Evolutionary conservation across 2,329 filamentous ascomycete genomes (phyloP).

Genomic region (Thielaviopsis ethacetica): DNA sequence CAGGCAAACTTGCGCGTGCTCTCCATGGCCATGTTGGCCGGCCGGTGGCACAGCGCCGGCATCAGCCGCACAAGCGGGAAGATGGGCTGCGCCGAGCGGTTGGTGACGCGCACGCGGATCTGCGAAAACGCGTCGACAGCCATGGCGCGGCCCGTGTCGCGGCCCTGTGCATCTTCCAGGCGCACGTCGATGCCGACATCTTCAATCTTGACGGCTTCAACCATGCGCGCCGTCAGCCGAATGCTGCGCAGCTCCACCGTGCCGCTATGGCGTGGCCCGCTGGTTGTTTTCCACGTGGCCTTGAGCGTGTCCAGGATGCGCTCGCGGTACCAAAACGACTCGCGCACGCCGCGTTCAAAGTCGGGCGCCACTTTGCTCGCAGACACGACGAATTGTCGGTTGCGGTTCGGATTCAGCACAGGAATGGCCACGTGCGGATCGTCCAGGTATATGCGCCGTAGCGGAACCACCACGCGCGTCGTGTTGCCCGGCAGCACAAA

Average conservation of each 20-base stretch:
- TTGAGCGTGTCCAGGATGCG: slow-evolving; percentile 54
- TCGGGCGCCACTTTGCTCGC: slow-evolving; percentile 64
- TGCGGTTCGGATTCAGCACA: slow-evolving; percentile 61
- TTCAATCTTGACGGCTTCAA: slow-evolving; percentile 66
- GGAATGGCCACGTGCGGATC: slow-evolving; percentile 66
- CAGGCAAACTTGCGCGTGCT: slow-evolving; percentile 68
- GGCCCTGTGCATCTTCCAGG: slow-evolving; percentile 12
- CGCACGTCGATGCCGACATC: slow-evolving; percentile 48
- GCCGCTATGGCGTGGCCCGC: slow-evolving; percentile 39
- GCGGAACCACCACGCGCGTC: slow-evolving; percentile 56
- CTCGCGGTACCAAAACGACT: slow-evolving; percentile 86
- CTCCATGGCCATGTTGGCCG: slow-evolving; percentile 58
- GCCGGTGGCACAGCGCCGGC: slow-evolving; percentile 59
- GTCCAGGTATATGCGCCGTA: slow-evolving; percentile 60
- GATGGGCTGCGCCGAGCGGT: slow-evolving; percentile 52
- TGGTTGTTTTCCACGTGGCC: slow-evolving; percentile 52
- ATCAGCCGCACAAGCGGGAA: slow-evolving; percentile 59
- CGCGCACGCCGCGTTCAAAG: slow-evolving; percentile 57
- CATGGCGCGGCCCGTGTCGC: slow-evolving; percentile 17
- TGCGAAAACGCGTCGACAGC: slow-evolving; percentile 42
- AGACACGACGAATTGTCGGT: slow-evolving; percentile 85
- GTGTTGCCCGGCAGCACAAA: slow-evolving; percentile 51
- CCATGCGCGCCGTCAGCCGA: slow-evolving; percentile 59
- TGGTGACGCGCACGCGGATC: slow-evolving; percentile 54
- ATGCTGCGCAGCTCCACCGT: slow-evolving; percentile 62